A percentile compares a stretch with the other conserved stretches of the same genome.
Evolutionary conservation across 164 flowering plant genomes (phyloP).

Genomic region (Macadamia tetraphylla): DNA sequence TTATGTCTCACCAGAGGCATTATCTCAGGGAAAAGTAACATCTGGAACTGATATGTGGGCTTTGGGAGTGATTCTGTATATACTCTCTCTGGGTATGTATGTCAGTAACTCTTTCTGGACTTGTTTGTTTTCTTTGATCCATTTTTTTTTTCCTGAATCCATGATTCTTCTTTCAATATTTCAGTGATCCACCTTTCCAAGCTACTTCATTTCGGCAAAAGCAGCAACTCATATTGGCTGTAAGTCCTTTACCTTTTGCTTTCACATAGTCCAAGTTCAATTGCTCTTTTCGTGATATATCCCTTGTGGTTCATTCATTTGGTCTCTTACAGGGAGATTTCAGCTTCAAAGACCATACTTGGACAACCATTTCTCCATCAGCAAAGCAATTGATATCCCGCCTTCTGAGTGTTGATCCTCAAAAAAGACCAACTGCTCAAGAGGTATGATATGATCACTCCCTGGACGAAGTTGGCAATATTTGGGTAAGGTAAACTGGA

Average conservation of each 20-base stretch:
- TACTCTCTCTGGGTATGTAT: slow-evolving; percentile 80
- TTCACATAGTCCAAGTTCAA: not conserved
- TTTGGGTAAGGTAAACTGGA: no score
- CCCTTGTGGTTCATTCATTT: no score
- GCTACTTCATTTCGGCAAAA: slow-evolving; percentile 61
- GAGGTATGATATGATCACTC: slow-evolving; percentile 35
- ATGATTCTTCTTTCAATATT: slow-evolving; percentile 1
- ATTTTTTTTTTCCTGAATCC: not conserved
- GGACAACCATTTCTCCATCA: slow-evolving; percentile 68
- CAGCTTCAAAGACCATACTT: slow-evolving; percentile 63
- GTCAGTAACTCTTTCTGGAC: not conserved
- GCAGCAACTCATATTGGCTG: slow-evolving; percentile 62
- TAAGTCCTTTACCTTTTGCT: slow-evolving; percentile 20
- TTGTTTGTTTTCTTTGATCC: not conserved
- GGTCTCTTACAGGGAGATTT: slow-evolving; percentile 45
- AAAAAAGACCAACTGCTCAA: slow-evolving; percentile 56
- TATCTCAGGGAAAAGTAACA: slow-evolving; percentile 42
- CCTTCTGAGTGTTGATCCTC: slow-evolving; percentile 60
- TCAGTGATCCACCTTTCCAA: slow-evolving; percentile 67
- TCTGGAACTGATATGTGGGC: slow-evolving; percentile 74
- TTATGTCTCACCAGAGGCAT: slow-evolving; percentile 77
- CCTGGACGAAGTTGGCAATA: not conserved
- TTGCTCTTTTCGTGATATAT: no score
- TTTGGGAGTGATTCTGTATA: slow-evolving; percentile 66
- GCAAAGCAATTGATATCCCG: slow-evolving; percentile 55